Evolutionary conservation across 108 stramenopile species (phyloP).

Genomic region (Poteriospumella lacustris): DNA sequence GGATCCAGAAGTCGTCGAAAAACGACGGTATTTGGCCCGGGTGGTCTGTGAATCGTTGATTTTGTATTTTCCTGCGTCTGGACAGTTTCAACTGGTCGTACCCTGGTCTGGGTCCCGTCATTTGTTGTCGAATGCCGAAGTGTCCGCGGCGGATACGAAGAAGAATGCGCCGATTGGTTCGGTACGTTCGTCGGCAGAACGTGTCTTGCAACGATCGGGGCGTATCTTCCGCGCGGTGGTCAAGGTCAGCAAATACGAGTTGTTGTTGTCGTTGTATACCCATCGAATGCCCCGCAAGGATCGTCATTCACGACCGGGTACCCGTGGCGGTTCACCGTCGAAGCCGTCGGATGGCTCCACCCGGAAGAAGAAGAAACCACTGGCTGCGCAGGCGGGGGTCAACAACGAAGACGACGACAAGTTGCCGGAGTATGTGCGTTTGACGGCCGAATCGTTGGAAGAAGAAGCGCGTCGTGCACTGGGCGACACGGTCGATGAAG

Average conservation of each 20-base stretch:
- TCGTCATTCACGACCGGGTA: too few relatives aligned
- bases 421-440: not conserved
- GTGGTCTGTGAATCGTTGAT: constrained; percentile 10
- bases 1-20: constrained; percentile 1
- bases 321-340: too few relatives aligned
- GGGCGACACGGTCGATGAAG: too few relatives aligned
- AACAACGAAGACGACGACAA: not conserved
- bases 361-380: too few relatives aligned
- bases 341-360: too few relatives aligned
- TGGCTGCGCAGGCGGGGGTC: too few relatives aligned
- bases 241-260: not conserved
- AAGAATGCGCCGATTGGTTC: not conserved
- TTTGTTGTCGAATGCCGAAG: not conserved
- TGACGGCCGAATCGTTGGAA: not conserved
- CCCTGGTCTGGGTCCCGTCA: constrained; percentile 1
- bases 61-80: not conserved
- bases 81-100: not conserved
- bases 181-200: not conserved
- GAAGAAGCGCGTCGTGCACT: not conserved
- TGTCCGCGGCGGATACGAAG: not conserved
- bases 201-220: not conserved
- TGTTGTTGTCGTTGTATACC: constrained; percentile 13
- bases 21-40: not conserved
- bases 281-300: too few relatives aligned
- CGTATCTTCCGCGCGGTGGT: constrained; percentile 5